Evolutionary conservation across 23 red algal species (phyloP), one percentile per base, ranked within the genome.

Genomic region (Gracilaria vermiculophylla): DNA sequence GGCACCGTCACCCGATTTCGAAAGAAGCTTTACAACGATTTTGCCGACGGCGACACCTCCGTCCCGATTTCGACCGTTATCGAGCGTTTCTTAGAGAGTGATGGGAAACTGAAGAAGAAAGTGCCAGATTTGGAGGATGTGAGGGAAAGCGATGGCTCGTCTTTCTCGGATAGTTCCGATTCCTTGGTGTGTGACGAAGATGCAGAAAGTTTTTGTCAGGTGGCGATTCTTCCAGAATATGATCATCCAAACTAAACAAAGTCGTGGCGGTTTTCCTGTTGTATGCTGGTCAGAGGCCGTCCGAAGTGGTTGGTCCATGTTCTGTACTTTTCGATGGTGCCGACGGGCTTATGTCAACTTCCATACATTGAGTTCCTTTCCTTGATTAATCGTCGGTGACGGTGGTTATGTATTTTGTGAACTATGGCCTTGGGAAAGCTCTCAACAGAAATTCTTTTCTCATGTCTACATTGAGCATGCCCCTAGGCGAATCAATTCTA

Each of bases 1-100:
- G 52, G 70, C 17, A 86, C 80, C 62, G 73, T 93, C 20, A 61
- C 70, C 11, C 90, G 90, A 6, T 93, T 93, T 64, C 47, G 90
- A 43, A 48, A 56, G 81, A 85, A 84, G 57, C 67, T 93, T 16
- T 80, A 81, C 29, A 29, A 70, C 32, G 76, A 91, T 44, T 91
- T 81, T 55, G 87, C 84, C 19, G 34, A 76, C 23, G 84, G 84
- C 32, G 84, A 88, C 77, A 44, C 40, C 15, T 60, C 40, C 35
- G 84, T 88, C 9, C 66, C 66, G 35, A 49, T 66, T 23, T 76
- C 66, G 23, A 70, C 77, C 69, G 66, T 88, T 16, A 69, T 88
- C 35, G 84, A 88, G 66, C 66, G 84, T 20, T 69, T 88, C 14
- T n/a, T 88, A 53, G 84, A 73, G 67, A 76, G 72, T n/a, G 84